Evolutionary conservation across 495 filamentous ascomycete species (phyloP).

Genomic region (Penicillium coprophilum): DNA sequence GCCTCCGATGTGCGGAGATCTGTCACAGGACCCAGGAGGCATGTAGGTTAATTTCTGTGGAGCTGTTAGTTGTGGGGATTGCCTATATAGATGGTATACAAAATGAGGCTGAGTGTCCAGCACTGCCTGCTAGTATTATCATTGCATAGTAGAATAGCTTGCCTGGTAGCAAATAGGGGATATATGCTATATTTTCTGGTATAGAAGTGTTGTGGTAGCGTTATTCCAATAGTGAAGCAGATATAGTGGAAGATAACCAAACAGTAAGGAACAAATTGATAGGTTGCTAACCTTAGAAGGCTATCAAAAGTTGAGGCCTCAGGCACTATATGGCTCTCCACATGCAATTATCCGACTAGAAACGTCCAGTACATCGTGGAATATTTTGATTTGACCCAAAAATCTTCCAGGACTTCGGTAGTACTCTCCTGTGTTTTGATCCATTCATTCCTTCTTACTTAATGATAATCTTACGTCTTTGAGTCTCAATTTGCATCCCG

Average conservation of each 20-base stretch:
- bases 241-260: background rate
- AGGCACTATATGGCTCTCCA: background rate
- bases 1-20: constrained; percentile 9
- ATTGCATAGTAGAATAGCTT: background rate
- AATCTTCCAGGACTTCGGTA: background rate
- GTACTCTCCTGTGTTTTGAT: background rate
- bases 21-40: background rate
- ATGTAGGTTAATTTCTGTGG: background rate
- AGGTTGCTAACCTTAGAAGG: too few species aligned
- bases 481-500: background rate
- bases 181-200: background rate
- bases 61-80: background rate
- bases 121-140: background rate
- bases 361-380: background rate
- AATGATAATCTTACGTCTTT: background rate
- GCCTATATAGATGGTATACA: background rate
- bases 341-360: background rate
- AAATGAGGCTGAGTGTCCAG: background rate
- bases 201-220: background rate
- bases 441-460: background rate
- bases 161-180: background rate
- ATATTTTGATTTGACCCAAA: background rate
- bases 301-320: background rate
- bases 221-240: background rate
- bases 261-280: background rate